phyloP scores from a whole-genome alignment of 192 early-diverging fungal genomes.

The Coemansia erecta region DNA sequence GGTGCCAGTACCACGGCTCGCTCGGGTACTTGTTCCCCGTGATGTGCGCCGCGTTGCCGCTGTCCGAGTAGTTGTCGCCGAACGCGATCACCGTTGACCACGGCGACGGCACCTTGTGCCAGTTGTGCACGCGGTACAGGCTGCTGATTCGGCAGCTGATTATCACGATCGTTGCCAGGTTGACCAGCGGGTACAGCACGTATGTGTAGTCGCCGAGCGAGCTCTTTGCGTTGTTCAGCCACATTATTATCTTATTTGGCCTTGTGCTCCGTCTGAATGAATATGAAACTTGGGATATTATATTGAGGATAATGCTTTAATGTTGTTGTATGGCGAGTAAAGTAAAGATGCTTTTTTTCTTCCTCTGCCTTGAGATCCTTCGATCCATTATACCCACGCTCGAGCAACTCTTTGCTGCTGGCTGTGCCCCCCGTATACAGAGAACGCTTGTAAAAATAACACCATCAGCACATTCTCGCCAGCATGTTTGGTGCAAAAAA shows the following conservation, averaged over 20 bases:
- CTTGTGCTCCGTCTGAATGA: too few relatives aligned
- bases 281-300: background rate
- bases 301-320: background rate
- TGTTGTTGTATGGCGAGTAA: background rate
- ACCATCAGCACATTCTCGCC: background rate
- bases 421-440: too few relatives aligned
- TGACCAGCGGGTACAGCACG: constrained; percentile 42
- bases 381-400: too few relatives aligned
- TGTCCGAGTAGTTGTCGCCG: constrained; percentile 48
- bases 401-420: too few relatives aligned
- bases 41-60: constrained; percentile 50
- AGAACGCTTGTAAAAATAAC: background rate
- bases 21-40: constrained; percentile 50
- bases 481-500: background rate
- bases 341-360: background rate
- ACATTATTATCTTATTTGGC: too few relatives aligned
- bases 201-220: constrained; percentile 43
- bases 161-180: constrained; percentile 34
- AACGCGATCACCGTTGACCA: constrained; percentile 51
- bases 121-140: constrained; percentile 13
- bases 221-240: constrained; percentile 35
- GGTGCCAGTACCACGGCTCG: constrained; percentile 51
- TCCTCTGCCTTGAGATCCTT: too few relatives aligned
- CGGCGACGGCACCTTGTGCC: constrained; percentile 38
- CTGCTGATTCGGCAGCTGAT: constrained; percentile 44